Evolutionary conservation across 2,329 filamentous ascomycete species (phyloP), one percentile per base, ranked within the genome.

Genomic region (Aspergillus melleus): DNA sequence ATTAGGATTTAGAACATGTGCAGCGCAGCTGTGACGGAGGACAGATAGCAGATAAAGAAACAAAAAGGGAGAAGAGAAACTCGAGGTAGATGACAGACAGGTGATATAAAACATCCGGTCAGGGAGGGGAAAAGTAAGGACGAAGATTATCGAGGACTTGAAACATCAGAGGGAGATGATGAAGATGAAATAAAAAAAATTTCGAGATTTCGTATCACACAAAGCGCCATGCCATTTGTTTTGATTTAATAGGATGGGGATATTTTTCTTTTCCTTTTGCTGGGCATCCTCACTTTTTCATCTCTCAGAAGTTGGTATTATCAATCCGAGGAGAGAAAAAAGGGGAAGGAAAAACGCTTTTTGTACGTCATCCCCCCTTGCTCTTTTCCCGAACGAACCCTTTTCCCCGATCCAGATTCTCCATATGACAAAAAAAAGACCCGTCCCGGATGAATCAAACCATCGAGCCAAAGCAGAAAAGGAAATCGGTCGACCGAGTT

Each of bases 401-500:
- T 58, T 62, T 36, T 60, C 63, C 61, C 61, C 58, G 59, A 55
- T 60, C 54, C 57, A 55, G 56, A 56, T 52, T 42, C 50, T 36
- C 54, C 54, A 51, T 30, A 50, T 59, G 51, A 50, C 55, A 59
- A 52, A 50, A 59, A 56, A 47, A 22, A 47, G 22, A 47, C 36
- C 42, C 58, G 59, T 65, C 62, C 62, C 61, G 63, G 61, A 67
- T 56, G 54, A 61, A 61, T 61, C 62, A 60, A 66, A 52, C 64
- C 63, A 68, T 54, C 64, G 59, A 67, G 61, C 54, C 64, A 60
- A 60, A 63, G 60, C 64, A 56, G 62, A 57, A 59, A 66, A 71
- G 65, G 64, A 65, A 66, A 66, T 59, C 61, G 64, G 67, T 68
- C 68, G 70, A 72, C 66, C 68, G 67, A 66, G 62, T 61, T 62